Base-by-base conservation (phyloP, 2,329 filamentous ascomycete species). In the Penicillium brasilianum region DNA sequence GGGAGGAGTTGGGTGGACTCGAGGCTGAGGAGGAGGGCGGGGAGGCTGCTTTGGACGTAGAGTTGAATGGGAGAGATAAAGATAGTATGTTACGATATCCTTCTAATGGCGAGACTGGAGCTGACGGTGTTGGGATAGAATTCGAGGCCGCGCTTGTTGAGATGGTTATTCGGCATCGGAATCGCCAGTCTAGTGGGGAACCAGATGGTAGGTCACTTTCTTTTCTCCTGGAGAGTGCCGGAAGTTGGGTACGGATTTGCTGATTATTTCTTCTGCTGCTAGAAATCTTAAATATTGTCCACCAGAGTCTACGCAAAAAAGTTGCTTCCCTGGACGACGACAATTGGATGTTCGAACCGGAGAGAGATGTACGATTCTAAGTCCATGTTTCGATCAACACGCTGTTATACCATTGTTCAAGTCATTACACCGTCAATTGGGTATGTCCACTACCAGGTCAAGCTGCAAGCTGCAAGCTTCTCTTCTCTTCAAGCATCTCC, bases 301-400 rank as follows among this genome's bases (percentile, higher is more conserved):
- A 87, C 65, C 85, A 87, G 36, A 93, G 89, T 74, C 80, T 96
- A 57, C 83, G 87, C 67, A 86, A 86, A 60, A 92, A 92, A 73
- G 89, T 93, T 2, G 85, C 86, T 16, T 87, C 88, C 14, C 78
- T 96, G 53, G 85, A 90, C 22, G 90, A 95, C 54, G 93, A 97
- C 71, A 90, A 89, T 70, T 97, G 93, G 93, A 96, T 96, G 89
- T 96, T 90, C 77, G 91, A 93, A 74, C 81, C 86, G 1, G 90
- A 92, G 69, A 83, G 86, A 57, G 79, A 82, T 62, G 76, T 67
- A 56, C 72, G 54, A 30, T 66, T 66, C 41, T 76, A 66, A 72
- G 34, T 28, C 48, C 18, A 37, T 44, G n/a, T n/a, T n/a, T 52
- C n/a, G 9, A 9, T 30, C 41, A 52, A 56, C 50, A 32, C 55